phyloP scores from a whole-genome alignment of 305 asterid species.

The Rubia occidens region DNA sequence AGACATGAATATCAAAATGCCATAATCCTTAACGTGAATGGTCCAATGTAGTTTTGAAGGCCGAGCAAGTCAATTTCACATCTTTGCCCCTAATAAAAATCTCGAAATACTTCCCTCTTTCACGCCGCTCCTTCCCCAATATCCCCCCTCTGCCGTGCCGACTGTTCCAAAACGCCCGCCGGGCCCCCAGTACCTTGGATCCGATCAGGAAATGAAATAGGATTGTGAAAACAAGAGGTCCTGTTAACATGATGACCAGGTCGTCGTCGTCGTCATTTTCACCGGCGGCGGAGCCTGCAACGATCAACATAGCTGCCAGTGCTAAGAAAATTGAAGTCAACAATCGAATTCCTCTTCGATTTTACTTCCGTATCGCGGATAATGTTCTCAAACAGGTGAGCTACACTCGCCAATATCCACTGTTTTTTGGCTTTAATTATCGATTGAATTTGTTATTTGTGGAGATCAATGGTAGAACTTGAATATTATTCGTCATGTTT shows the following conservation, averaged over 20 bases:
- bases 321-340: constrained; percentile 73
- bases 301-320: constrained; percentile 57
- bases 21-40: too few species aligned
- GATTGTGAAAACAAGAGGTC: not conserved
- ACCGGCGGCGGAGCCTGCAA: constrained; percentile 18
- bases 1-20: too few species aligned
- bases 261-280: constrained; percentile 42
- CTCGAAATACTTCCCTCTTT: constrained; percentile 14
- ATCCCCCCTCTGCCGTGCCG: not conserved
- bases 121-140: not conserved
- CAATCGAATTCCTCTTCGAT: constrained; percentile 54
- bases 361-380: constrained; percentile 72
- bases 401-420: not conserved
- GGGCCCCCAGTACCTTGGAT: constrained; percentile 1
- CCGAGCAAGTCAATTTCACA: constrained; percentile 9
- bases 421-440: not conserved
- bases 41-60: too few species aligned
- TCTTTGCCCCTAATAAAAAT: constrained; percentile 18
- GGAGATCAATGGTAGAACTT: not conserved
- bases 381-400: constrained; percentile 80
- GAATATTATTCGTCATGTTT: not conserved
- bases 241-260: constrained; percentile 33
- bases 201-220: constrained; percentile 7
- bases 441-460: not conserved
- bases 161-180: constrained; percentile 3